These are phyloP conservation scores for Syncephalis fuscata DNA, from an alignment of 371 early-diverging fungal species.

Conservation along the genomic window DNA sequence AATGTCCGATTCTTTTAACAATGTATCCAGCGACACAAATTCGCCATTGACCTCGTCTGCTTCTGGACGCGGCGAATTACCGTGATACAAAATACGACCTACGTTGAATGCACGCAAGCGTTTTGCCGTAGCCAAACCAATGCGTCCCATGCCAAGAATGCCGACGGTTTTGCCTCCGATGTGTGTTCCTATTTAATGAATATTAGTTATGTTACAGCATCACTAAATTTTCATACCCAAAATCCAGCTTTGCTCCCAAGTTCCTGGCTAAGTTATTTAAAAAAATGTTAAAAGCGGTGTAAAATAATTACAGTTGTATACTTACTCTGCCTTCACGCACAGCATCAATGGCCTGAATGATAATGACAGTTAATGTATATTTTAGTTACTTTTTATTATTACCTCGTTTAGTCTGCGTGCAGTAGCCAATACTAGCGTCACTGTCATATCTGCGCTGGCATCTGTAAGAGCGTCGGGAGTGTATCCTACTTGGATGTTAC, in stretches of 20 bases:
- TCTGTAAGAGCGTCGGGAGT: conserved; percentile 82
- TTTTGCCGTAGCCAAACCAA: conserved; percentile 56
- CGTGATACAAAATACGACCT: conserved; percentile 27
- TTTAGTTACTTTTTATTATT: too few relatives aligned
- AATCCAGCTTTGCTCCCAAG: too few relatives aligned
- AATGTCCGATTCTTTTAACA: conserved; percentile 49
- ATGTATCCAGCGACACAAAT: conserved; percentile 25
- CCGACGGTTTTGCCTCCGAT: conserved; percentile 48
- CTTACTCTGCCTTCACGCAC: too few relatives aligned
- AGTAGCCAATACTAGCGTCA: conserved; percentile 51
- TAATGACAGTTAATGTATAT: too few relatives aligned
- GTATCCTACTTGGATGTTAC: conserved; percentile 43
- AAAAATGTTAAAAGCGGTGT: too few relatives aligned
- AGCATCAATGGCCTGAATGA: too few relatives aligned
- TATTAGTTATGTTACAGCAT: too few relatives aligned
- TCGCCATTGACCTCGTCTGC: conserved; percentile 15
- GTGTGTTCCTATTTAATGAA: conserved; percentile 23
- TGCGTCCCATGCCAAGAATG: conserved; percentile 70
- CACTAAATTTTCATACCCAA: too few relatives aligned
- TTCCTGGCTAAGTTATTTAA: too few relatives aligned
- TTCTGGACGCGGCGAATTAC: conserved; percentile 18
- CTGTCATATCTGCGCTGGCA: conserved; percentile 69
- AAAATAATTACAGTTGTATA: too few relatives aligned
- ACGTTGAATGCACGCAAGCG: conserved; percentile 56
- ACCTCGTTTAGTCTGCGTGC: conserved; percentile 21